Conservation (phyloP, 495 filamentous ascomycete species). For the Darksidea phi region DNA sequence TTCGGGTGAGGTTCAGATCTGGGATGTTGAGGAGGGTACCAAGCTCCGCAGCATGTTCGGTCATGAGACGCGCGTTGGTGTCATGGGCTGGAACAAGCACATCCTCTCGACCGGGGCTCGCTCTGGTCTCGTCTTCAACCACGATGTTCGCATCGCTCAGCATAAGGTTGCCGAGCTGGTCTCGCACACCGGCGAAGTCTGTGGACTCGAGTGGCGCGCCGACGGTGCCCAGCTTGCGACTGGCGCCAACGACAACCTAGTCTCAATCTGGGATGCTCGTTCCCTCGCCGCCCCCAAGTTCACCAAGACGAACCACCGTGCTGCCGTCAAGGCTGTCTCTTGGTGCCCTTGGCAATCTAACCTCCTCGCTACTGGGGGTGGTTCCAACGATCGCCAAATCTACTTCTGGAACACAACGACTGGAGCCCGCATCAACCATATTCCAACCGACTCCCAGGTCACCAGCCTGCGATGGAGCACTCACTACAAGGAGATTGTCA, state of each 20-base stretch:
- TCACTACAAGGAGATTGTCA: slow-evolving; percentile 95
- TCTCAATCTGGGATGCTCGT: slow-evolving; percentile 98
- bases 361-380: slow-evolving; percentile 92
- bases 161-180: slow-evolving; percentile 98
- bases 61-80: slow-evolving; percentile 92
- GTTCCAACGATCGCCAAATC: slow-evolving; percentile 94
- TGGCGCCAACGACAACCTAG: slow-evolving; percentile 96
- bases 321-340: slow-evolving; percentile 93
- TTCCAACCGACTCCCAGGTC: slow-evolving; percentile 96
- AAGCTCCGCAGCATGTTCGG: slow-evolving; percentile 98
- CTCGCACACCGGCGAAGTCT: slow-evolving; percentile 95
- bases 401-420: slow-evolving; percentile 99
- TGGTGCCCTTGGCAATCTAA: slow-evolving; percentile 99
- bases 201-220: slow-evolving; percentile 93
- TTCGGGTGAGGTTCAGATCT: slow-evolving; percentile 96
- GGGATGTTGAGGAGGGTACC: slow-evolving; percentile 92
- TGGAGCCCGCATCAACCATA: slow-evolving; percentile 95
- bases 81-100: slow-evolving; percentile 99
- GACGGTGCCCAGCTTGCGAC: slow-evolving; percentile 96
- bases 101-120: slow-evolving; percentile 91
- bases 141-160: slow-evolving; percentile 95
- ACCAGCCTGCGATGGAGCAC: slow-evolving; percentile 94
- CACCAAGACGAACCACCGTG: slow-evolving; percentile 98
- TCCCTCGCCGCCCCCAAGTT: slow-evolving; percentile 91
- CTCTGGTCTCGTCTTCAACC: slow-evolving; percentile 95